Base-by-base conservation (phyloP, 768 basidiomycete species). In the Gloeopeniophorella convolvens region DNA sequence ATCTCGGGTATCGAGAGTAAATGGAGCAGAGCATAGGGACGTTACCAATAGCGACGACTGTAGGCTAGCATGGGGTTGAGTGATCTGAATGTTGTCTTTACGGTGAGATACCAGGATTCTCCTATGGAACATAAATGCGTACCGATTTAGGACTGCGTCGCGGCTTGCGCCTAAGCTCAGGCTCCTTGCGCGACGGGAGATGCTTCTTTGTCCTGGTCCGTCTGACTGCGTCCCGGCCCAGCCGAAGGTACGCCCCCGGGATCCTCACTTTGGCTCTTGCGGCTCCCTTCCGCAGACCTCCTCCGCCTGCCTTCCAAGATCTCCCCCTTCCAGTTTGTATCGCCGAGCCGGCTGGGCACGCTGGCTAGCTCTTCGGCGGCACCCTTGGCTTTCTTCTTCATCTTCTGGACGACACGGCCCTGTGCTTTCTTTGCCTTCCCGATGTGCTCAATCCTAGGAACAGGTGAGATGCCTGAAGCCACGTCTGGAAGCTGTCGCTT, bases 1-100 rank as follows among this genome's bases (percentile, higher is more conserved):
- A 71, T 93, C n/a, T 84, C 80, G 33, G 72, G 76, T 5, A 65
- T 92, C 33, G 72, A 78, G 59, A 79, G 81, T 58, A 64, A 72
- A 53, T 90, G 89, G 81, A 72, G 68, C 44, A 75, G 84, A 59
- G 87, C 85, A 39, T 81, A 50, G 42, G 15, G 16, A 36, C 27
- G 20, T 9, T 28, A 18, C n/a, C 31, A 24, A 23, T 18, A 39
- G 23, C 27, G 28, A 12, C 8, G 36, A 36, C 32, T 46, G 41
- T 56, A 54, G 35, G 35, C 32, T 47, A 42, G 27, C 32, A 7
- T 27, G 34, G 35, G n/a, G 24, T 34, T 34, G 40, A 26, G 7
- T 20, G 16, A 23, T 45, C 32, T 21, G 24, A 23, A 5, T 26
- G 18, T 20, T 28, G 12, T 53, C 35, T 28, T 43, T n/a, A n/a